Base-by-base conservation (phyloP, 441 rosid species). In the Eutrema salsugineum region DNA sequence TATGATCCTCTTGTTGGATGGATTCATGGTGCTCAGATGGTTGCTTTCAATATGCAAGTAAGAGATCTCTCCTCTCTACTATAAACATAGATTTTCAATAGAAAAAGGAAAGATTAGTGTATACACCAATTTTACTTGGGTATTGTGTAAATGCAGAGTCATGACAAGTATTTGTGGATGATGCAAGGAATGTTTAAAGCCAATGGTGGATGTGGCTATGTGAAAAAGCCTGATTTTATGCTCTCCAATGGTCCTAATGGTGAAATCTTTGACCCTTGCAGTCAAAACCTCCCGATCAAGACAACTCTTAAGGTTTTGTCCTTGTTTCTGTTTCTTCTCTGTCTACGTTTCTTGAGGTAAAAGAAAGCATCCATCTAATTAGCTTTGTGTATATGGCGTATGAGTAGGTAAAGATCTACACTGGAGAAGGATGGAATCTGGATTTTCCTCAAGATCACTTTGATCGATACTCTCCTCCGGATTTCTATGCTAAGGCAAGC, bases 21-120 rank as follows among this genome's bases (percentile, higher is more conserved):
- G 97, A 83, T 70, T 65, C 88, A 89, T 57, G 95, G 95, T 49
- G 91, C 95, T 73, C 97, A 91, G 72, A 91, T 91, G 97, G 91
- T 91, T 61, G 97, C 97, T 60, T 91, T 91, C 63, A 91, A 91
- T 75, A 91, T 89, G 95, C 95, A 91, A 85, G 94, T 91, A 57
- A 56, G 57, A 36, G 4, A n/a, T 38, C 15, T 30, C 22, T 19
- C 50, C n/a, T 27, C 56, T 66, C 11, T 36, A 58, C 10, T 3
- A 11, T n/a, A 19, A 8, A 1, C 27, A 28, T 8, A 66, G 9
- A 38, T 49, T 56, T 8, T n/a, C 10, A 35, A 36, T 47, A 27
- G 4, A 47, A 11, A 11, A 19, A 2, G 2, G 5, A 39, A 22
- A 47, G 5, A 19, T 51, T 53, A 39, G 12, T 11, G 12, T 11